A percentile compares a stretch with the other conserved stretches of the same genome.
Evolutionary conservation across 345 rosid genomes (phyloP).

Genomic region (Aquilaria yunnanensis): DNA sequence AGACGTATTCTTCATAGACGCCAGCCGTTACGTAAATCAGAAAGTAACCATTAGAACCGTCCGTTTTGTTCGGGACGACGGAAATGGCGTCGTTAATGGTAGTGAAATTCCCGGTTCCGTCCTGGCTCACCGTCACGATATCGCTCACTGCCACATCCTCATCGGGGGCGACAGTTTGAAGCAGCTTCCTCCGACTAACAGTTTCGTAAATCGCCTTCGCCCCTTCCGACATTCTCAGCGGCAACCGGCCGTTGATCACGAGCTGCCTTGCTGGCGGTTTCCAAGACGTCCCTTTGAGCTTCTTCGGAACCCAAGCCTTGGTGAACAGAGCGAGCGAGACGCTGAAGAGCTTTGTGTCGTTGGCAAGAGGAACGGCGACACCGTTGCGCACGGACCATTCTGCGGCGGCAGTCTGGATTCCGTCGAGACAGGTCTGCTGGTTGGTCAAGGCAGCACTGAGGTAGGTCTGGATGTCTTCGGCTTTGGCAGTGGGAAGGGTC

Average conservation of each 20-base stretch:
- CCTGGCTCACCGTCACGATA: conserved; percentile 56
- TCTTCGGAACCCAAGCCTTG: conserved; percentile 70
- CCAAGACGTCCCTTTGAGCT: conserved; percentile 23
- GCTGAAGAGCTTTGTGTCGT: conserved; percentile 70
- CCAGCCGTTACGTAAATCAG: conserved; percentile 67
- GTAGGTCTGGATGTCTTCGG: conserved; percentile 66
- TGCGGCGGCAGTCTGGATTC: conserved; percentile 41
- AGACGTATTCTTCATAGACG: conserved; percentile 67
- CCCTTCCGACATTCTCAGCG: conserved; percentile 45
- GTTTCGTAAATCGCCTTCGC: conserved; percentile 51
- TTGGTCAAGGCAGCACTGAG: conserved; percentile 78
- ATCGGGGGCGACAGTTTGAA: conserved; percentile 18
- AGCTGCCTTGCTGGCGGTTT: conserved; percentile 21
- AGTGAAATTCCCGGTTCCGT: conserved; percentile 74
- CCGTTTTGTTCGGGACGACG: conserved; percentile 68
- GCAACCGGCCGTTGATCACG: conserved; percentile 45
- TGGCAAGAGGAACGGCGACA: conserved; percentile 40
- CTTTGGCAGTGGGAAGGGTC: conserved; percentile 31
- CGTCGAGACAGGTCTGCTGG: conserved; percentile 70
- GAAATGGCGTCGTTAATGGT: conserved; percentile 63
- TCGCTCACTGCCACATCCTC: conserved; percentile 36
- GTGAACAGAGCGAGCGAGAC: conserved; percentile 70
- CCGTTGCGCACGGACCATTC: conserved; percentile 50
- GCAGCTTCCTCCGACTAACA: conserved; percentile 48
- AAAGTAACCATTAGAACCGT: conserved; percentile 54